Conservation (phyloP, 1,139 yeast species). For the Taphrina deformans region DNA sequence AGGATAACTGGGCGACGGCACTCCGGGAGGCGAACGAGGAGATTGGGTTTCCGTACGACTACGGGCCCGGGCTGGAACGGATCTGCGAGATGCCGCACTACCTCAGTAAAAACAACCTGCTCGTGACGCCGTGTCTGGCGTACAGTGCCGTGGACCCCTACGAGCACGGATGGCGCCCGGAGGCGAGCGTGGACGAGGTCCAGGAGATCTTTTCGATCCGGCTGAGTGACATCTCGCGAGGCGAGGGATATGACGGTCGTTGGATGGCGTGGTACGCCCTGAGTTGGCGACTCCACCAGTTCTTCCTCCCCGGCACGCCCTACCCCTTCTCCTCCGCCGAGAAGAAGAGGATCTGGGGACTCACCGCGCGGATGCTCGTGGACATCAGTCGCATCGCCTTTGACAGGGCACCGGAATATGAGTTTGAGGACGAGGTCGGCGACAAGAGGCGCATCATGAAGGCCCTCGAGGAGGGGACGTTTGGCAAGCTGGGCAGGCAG, state of each 20-base stretch:
- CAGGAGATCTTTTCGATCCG: slow-evolving; percentile 45
- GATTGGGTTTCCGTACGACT: slow-evolving; percentile 65
- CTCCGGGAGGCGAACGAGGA: slow-evolving; percentile 85
- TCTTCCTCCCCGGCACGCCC: slow-evolving; percentile 43
- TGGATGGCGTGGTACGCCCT: slow-evolving; percentile 47
- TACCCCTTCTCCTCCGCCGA: slow-evolving; percentile 6
- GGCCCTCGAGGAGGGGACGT: slow-evolving; percentile 13
- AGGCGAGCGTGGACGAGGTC: slow-evolving; percentile 42
- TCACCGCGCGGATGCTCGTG: slow-evolving; percentile 80
- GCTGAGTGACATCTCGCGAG: slow-evolving; percentile 41
- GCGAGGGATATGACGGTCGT: slow-evolving; percentile 45
- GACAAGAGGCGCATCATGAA: slow-evolving; percentile 12
- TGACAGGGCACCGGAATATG: slow-evolving; percentile 46
- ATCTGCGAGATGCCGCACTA: slow-evolving; percentile 60
- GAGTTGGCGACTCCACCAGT: slow-evolving; percentile 42
- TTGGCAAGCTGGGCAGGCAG: slow-evolving; percentile 1
- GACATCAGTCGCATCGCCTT: slow-evolving; percentile 69
- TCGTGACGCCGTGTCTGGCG: slow-evolving; percentile 80
- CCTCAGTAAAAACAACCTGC: slow-evolving; percentile 73
- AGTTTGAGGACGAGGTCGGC: slow-evolving; percentile 23
- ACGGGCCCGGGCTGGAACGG: slow-evolving; percentile 48
- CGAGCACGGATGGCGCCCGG: slow-evolving; percentile 49
- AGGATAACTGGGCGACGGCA: slow-evolving; percentile 69
- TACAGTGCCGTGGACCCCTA: slow-evolving; percentile 49
- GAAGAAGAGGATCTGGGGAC: slow-evolving; percentile 74